Conservation (phyloP, 805 yeast genomes). For the Babjeviella inositovora region DNA sequence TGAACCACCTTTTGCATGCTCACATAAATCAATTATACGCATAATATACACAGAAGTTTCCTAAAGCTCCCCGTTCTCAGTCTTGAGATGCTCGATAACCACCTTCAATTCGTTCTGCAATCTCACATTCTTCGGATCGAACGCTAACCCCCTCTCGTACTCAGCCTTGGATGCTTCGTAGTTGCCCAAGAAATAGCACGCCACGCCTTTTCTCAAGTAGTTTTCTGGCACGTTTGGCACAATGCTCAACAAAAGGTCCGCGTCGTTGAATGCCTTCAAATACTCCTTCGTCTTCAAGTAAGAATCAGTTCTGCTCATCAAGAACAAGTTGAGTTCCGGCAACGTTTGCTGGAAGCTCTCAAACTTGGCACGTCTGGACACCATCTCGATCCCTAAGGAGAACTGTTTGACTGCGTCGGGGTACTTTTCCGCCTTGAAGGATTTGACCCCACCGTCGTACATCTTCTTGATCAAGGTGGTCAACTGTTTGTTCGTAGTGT, state of each 20-base stretch:
- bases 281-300: constrained; percentile 35
- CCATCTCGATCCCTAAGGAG: constrained; percentile 51
- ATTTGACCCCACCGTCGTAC: constrained; percentile 44
- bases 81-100: constrained; percentile 28
- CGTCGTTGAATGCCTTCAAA: constrained; percentile 49
- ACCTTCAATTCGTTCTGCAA: constrained; percentile 28
- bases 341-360: constrained; percentile 61
- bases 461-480: constrained; percentile 46
- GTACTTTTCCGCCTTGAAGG: constrained; percentile 36
- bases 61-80: constrained; percentile 45
- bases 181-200: constrained; percentile 44
- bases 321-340: constrained; percentile 48
- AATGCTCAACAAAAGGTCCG: constrained; percentile 46
- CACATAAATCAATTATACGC: too few relatives aligned
- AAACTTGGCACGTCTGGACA: constrained; percentile 51
- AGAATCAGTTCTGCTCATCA: constrained; percentile 62
- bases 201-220: constrained; percentile 56
- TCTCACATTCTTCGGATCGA: constrained; percentile 35
- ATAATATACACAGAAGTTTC: too few relatives aligned
- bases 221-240: constrained; percentile 51
- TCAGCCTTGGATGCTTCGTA: constrained; percentile 46
- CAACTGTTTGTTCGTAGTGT: constrained; percentile 37
- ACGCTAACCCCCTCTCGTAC: constrained; percentile 60
- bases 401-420: constrained; percentile 50
- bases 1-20: too few relatives aligned